These are phyloP conservation scores for Ceratocystis colombiana DNA, from an alignment of 2,329 filamentous ascomycete genomes.

Conservation along the genomic window DNA sequence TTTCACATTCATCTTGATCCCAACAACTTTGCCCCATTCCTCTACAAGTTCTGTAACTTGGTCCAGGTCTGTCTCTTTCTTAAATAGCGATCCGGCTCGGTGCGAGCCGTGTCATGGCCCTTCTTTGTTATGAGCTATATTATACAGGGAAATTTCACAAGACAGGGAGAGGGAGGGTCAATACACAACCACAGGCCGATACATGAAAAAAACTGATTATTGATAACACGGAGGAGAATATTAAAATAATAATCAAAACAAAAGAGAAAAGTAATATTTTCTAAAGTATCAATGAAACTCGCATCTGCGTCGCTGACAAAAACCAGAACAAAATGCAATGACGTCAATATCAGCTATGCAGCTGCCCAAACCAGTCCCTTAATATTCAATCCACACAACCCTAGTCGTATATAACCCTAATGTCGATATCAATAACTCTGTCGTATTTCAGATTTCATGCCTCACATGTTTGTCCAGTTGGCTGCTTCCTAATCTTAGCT, in stretches of 20 bases:
- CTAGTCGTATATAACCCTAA: not conserved
- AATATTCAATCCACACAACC: not conserved
- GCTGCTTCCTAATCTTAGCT: not conserved
- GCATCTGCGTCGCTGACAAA: not conserved
- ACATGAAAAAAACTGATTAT: not conserved
- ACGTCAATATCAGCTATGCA: not conserved
- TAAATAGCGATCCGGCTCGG: too few relatives aligned
- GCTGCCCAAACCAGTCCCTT: not conserved
- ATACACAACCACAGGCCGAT: too few relatives aligned
- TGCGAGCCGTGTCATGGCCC: too few relatives aligned
- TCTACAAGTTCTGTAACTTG: too few relatives aligned
- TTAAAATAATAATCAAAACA: not conserved
- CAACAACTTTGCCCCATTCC: too few relatives aligned
- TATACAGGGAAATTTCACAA: too few relatives aligned
- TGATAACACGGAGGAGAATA: not conserved
- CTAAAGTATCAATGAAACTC: not conserved
- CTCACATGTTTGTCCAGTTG: not conserved
- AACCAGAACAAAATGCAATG: slow-evolving; percentile 6
- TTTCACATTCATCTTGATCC: too few relatives aligned
- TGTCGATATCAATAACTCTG: too few relatives aligned
- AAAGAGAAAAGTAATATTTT: not conserved
- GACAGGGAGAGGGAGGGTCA: not conserved
- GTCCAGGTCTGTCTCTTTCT: too few relatives aligned
- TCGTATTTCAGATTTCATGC: not conserved
- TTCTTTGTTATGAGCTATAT: too few relatives aligned